These are phyloP conservation scores for Coleophoma eucalyptorum DNA, from an alignment of 2,329 filamentous ascomycete genomes.

Conservation along the genomic window DNA sequence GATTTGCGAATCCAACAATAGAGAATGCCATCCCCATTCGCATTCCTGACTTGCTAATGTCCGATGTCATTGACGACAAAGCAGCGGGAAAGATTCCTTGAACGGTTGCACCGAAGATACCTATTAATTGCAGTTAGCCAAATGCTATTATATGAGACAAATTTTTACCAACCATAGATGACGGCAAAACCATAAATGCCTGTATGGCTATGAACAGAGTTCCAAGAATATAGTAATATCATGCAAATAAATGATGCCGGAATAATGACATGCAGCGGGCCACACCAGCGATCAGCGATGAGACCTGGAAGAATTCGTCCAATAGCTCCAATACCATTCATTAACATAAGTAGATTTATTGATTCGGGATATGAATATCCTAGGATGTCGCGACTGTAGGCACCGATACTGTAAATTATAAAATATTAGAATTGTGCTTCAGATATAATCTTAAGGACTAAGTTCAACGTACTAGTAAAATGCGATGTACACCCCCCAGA, in stretches of 20 bases:
- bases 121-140: too few species aligned
- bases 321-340: conserved; percentile 46
- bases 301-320: conserved; percentile 42
- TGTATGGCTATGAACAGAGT: conserved; percentile 33
- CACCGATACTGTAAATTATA: conserved; percentile 6
- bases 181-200: conserved; percentile 43
- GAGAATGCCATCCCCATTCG: conserved; percentile 57
- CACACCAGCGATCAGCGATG: conserved; percentile 38
- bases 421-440: neutral
- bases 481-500: conserved; percentile 36
- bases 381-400: conserved; percentile 34
- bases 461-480: conserved; percentile 12
- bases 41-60: conserved; percentile 47
- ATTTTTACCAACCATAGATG: conserved; percentile 36
- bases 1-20: conserved; percentile 37
- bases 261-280: conserved; percentile 47
- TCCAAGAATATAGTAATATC: conserved; percentile 41
- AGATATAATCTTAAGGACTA: neutral
- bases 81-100: conserved; percentile 47
- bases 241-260: conserved; percentile 32
- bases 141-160: too few species aligned
- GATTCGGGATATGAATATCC: conserved; percentile 33
- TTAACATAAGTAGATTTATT: conserved; percentile 44
- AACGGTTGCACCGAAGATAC: conserved; percentile 39
- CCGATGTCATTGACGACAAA: conserved; percentile 43